Base-by-base conservation (phyloP, 2,329 filamentous ascomycete species). In the Cytospora mali region DNA sequence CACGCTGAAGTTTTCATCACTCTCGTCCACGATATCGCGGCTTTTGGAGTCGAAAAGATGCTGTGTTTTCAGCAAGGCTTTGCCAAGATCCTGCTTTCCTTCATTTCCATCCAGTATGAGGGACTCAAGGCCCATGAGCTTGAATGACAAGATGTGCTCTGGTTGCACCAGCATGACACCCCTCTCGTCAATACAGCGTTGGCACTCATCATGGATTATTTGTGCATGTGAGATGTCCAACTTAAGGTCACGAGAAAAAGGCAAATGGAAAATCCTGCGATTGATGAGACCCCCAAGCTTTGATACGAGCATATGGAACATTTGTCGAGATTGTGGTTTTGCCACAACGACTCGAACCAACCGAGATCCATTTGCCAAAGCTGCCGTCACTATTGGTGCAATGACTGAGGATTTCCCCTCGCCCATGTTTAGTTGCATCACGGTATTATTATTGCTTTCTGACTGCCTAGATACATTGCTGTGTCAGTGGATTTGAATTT, bases 341-440 rank as follows among this genome's bases (percentile, higher is more conserved):
- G 82, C 80, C 0, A 89, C 85, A 1, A 91, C 72, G 0, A 90
- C 79, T 3, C 87, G 75, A 0, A 84, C 81, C 0, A 91, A 73
- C 4, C 72, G 77, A 0, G 71, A 68, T 0, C 77, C 75, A 53
- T 90, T 75, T 0, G 84, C 83, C 0, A 89, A 70, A 0, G 76
- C 72, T 0, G 82, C 74, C 0, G 83, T 83, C 0, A 88, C 81
- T 42, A 90, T 86, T 0, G 88, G 88, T 0, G 88, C 79, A 55
- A 93, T 91, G 1, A 90, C 84, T 0, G 88, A 88, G 0, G 86
- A 86, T 66, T 91, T 91, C 0, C 88, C 88, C 68, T 89, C 82
- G 0, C 88, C 88, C 88, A 91, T 91, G 66, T 89, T 90, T 2
- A 91, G 71, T 68, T 90, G 87, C 76, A 90, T 81, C 0, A 87